Evolutionary conservation across 805 yeast genomes (phyloP).

Genomic region (Yamadazyma olivae): DNA sequence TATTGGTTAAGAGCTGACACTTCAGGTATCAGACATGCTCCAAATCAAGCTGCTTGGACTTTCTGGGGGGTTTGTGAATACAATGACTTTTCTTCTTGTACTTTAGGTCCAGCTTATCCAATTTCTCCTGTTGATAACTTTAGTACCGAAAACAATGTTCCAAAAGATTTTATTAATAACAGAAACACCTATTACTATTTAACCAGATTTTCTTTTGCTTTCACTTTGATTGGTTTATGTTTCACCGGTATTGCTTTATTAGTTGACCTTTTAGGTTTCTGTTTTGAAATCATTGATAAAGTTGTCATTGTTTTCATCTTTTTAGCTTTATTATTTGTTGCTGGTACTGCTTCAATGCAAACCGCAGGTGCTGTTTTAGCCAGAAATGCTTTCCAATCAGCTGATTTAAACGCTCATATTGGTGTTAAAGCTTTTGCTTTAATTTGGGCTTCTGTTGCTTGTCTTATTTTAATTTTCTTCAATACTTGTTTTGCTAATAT

Average conservation of each 20-base stretch:
- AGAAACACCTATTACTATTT: slow-evolving; percentile 61
- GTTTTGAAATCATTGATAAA: slow-evolving; percentile 53
- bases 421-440: slow-evolving; percentile 61
- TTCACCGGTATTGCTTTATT: slow-evolving; percentile 64
- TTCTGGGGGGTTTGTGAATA: slow-evolving; percentile 70
- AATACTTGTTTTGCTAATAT: slow-evolving; percentile 50
- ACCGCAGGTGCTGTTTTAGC: slow-evolving; percentile 82
- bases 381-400: slow-evolving; percentile 59
- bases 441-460: slow-evolving; percentile 67
- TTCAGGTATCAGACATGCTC: slow-evolving; percentile 47
- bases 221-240: slow-evolving; percentile 55
- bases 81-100: slow-evolving; percentile 50
- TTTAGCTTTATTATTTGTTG: slow-evolving; percentile 50
- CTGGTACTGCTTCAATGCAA: slow-evolving; percentile 64
- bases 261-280: slow-evolving; percentile 51
- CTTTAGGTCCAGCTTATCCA: slow-evolving; percentile 73
- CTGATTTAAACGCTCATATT: slow-evolving; percentile 42
- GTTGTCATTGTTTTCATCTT: slow-evolving; percentile 50
- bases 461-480: slow-evolving; percentile 48
- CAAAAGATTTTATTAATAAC: slow-evolving; percentile 48
- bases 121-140: slow-evolving; percentile 81
- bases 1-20: slow-evolving; percentile 85
- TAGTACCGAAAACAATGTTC: slow-evolving; percentile 48
- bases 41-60: slow-evolving; percentile 69
- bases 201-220: slow-evolving; percentile 64